A percentile compares a stretch with the other conserved stretches of the same genome.
These are phyloP conservation scores for Globisporangium nunn DNA, from an alignment of 352 stramenopile genomes.

Conservation along the genomic window DNA sequence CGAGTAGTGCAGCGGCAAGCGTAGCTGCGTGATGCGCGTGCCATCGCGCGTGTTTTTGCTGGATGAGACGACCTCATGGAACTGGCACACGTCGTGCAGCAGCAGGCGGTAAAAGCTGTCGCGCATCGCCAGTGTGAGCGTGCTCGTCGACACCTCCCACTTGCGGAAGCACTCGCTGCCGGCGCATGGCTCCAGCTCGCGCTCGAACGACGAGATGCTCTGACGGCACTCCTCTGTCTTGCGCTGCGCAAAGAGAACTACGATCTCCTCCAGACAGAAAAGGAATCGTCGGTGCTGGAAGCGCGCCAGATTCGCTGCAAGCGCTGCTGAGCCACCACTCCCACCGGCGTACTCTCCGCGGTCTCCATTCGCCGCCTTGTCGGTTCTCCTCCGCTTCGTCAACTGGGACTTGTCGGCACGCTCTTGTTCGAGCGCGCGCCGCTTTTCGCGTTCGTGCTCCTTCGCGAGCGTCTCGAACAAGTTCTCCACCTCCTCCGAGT, in stretches of 20 bases:
- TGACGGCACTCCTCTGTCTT: conserved; percentile 52
- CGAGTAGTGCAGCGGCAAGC: conserved; percentile 57
- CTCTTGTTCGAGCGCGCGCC: conserved; percentile 6
- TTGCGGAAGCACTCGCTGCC: conserved; percentile 37
- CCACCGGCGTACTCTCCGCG: too few species aligned
- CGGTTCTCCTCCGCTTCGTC: conserved; percentile 11
- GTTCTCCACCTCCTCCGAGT: conserved; percentile 44
- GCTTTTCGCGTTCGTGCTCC: conserved; percentile 16
- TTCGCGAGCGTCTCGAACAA: conserved; percentile 49
- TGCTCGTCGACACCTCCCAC: conserved; percentile 62
- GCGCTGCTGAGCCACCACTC: not conserved
- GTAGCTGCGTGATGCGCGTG: conserved; percentile 62
- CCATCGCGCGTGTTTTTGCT: conserved; percentile 62
- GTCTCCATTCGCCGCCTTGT: not conserved
- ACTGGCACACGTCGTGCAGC: conserved; percentile 66
- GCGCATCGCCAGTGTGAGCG: conserved; percentile 59
- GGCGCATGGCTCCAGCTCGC: conserved; percentile 50
- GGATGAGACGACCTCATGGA: conserved; percentile 55
- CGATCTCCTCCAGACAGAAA: conserved; percentile 68
- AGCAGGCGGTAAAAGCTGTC: conserved; percentile 68
- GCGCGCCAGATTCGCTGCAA: conserved; percentile 32
- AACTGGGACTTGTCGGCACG: conserved; percentile 14
- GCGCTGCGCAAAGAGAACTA: conserved; percentile 67
- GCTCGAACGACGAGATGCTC: conserved; percentile 35
- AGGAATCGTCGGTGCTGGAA: conserved; percentile 75